phyloP scores from a whole-genome alignment of 2,329 filamentous ascomycete species.

The Monosporascus sp. region DNA sequence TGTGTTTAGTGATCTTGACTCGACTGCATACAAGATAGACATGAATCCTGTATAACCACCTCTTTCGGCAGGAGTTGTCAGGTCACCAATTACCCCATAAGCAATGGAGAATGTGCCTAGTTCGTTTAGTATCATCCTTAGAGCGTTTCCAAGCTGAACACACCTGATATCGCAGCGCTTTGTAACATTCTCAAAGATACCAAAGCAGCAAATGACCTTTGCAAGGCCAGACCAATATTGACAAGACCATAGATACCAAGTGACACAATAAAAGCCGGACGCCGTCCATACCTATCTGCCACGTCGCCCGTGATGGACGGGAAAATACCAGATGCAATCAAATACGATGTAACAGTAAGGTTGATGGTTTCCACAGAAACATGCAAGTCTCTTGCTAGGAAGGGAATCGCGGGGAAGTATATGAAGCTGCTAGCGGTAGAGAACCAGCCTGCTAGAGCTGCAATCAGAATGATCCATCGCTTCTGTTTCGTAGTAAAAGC shows the following conservation, averaged over 20 bases:
- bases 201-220: conserved; percentile 29
- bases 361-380: conserved; percentile 25
- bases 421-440: conserved; percentile 21
- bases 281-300: conserved; percentile 29
- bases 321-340: conserved; percentile 38
- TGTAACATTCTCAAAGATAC: conserved; percentile 36
- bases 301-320: background rate
- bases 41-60: conserved; percentile 1
- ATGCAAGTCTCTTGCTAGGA: conserved; percentile 14
- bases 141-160: background rate
- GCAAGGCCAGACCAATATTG: conserved; percentile 29
- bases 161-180: conserved; percentile 30
- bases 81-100: background rate
- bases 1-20: too few relatives aligned
- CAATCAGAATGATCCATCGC: conserved; percentile 10
- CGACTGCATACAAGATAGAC: background rate
- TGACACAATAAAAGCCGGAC: conserved; percentile 30
- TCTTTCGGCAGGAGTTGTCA: background rate
- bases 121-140: background rate
- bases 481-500: conserved; percentile 9
- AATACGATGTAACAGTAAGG: conserved; percentile 35
- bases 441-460: conserved; percentile 17
- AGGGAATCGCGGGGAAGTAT: conserved; percentile 20
- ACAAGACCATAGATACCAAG: conserved; percentile 29
- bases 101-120: background rate